Base-by-base conservation (phyloP, 768 basidiomycete species). In the Leccinum olivaceopallidum region DNA sequence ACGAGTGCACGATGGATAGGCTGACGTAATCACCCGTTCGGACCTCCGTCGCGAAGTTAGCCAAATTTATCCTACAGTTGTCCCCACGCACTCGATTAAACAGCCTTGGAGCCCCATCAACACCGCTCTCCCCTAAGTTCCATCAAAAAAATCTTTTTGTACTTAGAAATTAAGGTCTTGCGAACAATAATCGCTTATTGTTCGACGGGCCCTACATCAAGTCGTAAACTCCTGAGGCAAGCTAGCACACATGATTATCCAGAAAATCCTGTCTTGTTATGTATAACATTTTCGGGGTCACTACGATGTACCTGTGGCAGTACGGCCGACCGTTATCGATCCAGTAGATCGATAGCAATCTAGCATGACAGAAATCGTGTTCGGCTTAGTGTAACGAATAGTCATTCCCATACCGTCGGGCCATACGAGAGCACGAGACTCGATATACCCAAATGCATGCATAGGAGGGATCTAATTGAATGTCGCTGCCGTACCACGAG, bases 11-110 rank as follows among this genome's bases (percentile, higher is more conserved):
- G 36, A 36, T 36, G 36, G 36, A 36, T 52, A 47, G 9, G 71
- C 69, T 72, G 67, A 72, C 58, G 58, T 72, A 73, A 72, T 67
- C 47, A 9, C 10, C 32, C 1, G 18, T 20, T 34, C 16, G 42
- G 42, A 47, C 39, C 39, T 18, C 39, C 16, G 14, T 37, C 14
- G 37, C 37, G 37, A 37, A 42, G 18, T 42, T 42, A n/a, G 18
- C 39, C 39, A 42, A 42, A n/a, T n/a, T 9, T 42, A 10, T 44
- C n/a, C 42, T 16, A 16, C 18, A 44, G 14, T 14, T 16, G 8
- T n/a, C 39, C 39, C 39, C 39, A 42, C 39, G 18, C 39, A n/a
- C 39, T 42, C 39, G 18, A 42, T 37, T 37, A 37, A 37, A 37
- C 16, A 37, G 37, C 37, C 37, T 36, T 6, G 10, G 37, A 18